Evolutionary conservation across 345 rosid species (phyloP).

Genomic region (Gossypium longicalyx): DNA sequence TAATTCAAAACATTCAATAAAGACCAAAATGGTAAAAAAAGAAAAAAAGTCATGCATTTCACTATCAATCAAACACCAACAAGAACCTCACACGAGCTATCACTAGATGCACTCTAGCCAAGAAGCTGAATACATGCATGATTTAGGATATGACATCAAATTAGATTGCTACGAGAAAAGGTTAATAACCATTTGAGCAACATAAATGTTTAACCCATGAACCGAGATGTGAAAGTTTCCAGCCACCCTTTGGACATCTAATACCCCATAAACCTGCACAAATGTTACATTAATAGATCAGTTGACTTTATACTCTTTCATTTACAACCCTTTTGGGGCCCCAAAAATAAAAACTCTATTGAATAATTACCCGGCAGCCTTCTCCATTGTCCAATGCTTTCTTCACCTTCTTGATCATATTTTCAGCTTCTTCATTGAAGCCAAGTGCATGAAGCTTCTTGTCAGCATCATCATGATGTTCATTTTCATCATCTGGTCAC

Average conservation of each 20-base stretch:
- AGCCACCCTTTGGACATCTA: slow-evolving; percentile 98
- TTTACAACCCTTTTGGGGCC: background rate
- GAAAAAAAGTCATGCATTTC: background rate
- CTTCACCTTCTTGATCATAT: slow-evolving; percentile 87
- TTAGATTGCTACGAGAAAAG: background rate
- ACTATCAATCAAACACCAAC: background rate
- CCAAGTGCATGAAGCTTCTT: slow-evolving; percentile 49
- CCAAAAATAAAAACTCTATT: slow-evolving; percentile 8
- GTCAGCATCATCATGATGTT: slow-evolving; percentile 52
- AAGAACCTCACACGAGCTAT: background rate
- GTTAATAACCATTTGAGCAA: slow-evolving; percentile 83
- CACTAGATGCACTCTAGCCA: background rate
- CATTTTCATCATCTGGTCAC: slow-evolving; percentile 55
- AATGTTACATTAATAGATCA: slow-evolving; percentile 15
- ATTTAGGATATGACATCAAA: background rate
- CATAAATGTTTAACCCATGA: slow-evolving; percentile 90
- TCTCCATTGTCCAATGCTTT: slow-evolving; percentile 80
- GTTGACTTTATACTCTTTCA: slow-evolving; percentile 7
- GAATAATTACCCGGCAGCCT: slow-evolving; percentile 84
- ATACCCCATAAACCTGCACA: slow-evolving; percentile 80
- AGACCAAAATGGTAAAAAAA: background rate
- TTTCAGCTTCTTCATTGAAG: slow-evolving; percentile 79
- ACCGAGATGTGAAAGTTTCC: slow-evolving; percentile 98
- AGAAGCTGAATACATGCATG: background rate
- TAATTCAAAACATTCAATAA: background rate